phyloP scores from a whole-genome alignment of 306 rosid species.

The Carpinus fangiana region DNA sequence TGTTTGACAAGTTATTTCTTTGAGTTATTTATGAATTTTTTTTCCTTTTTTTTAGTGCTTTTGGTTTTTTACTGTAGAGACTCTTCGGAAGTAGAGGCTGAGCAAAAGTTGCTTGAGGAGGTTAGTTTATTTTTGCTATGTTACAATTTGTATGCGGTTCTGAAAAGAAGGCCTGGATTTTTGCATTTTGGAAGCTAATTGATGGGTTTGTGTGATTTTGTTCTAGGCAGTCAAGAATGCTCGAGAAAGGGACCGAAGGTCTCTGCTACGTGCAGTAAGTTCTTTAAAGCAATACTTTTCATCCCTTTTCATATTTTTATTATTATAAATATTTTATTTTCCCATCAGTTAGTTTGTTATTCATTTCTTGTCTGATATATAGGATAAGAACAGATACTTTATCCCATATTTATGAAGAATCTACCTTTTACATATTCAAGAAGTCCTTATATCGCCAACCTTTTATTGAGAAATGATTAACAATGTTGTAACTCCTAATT shows the following conservation, averaged over 20 bases:
- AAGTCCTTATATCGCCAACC: neutral
- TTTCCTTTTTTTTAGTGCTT: neutral
- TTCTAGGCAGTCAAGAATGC: constrained; percentile 50
- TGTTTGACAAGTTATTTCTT: neutral
- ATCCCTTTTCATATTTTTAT: neutral
- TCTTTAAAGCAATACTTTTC: constrained; percentile 10
- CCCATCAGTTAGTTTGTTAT: neutral
- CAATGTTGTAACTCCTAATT: too few species aligned
- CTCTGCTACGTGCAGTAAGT: constrained; percentile 80
- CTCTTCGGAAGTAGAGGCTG: constrained; percentile 76
- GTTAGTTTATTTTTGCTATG: constrained; percentile 33
- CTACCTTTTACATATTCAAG: neutral
- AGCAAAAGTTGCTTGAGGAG: constrained; percentile 86
- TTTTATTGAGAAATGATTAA: too few species aligned
- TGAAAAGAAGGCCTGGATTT: constrained; percentile 12
- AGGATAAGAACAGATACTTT: neutral
- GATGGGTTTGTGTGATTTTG: constrained; percentile 20
- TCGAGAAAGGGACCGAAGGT: constrained; percentile 58
- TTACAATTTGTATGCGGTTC: neutral
- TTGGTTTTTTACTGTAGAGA: constrained; percentile 49
- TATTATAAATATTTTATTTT: neutral
- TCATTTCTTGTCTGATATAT: neutral
- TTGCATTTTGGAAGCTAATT: constrained; percentile 16
- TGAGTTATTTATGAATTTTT: neutral
- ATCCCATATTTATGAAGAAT: neutral